These are phyloP conservation scores for Penicillium palitans DNA, from an alignment of 2,329 filamentous ascomycete genomes.

Conservation along the genomic window DNA sequence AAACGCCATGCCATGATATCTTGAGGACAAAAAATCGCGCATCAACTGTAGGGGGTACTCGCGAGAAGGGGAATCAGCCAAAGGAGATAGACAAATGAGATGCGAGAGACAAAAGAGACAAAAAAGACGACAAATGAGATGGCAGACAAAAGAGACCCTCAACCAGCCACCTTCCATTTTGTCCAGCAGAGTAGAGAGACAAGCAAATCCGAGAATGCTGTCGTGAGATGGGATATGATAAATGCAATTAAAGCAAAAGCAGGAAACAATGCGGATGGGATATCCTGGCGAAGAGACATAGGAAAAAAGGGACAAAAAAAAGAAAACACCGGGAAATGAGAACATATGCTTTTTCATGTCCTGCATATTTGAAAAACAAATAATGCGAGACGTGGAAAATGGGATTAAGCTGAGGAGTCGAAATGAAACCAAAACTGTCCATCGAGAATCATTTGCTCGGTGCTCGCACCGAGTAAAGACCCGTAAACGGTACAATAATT, in stretches of 20 bases:
- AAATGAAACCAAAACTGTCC: not conserved
- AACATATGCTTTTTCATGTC: constrained; percentile 5
- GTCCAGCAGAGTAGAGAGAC: not conserved
- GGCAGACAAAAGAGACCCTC: constrained; percentile 8
- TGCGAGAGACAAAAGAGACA: not conserved
- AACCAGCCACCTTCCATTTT: not conserved
- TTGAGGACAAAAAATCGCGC: constrained; percentile 15
- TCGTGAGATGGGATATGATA: not conserved
- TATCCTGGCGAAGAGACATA: not conserved
- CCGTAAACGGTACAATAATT: constrained; percentile 6
- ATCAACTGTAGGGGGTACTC: constrained; percentile 26
- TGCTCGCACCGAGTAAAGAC: constrained; percentile 8
- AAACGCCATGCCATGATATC: constrained; percentile 26
- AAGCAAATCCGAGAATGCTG: not conserved
- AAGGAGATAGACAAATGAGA: not conserved
- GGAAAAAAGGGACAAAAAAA: not conserved
- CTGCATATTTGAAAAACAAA: not conserved
- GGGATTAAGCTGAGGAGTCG: not conserved
- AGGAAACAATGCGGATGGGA: constrained; percentile 7
- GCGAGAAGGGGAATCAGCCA: constrained; percentile 18
- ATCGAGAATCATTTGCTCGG: not conserved
- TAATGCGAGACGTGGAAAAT: not conserved
- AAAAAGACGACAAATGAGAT: not conserved
- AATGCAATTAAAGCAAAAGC: not conserved
- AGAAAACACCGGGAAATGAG: constrained; percentile 5